Evolutionary conservation across 2,329 filamentous ascomycete species (phyloP), one percentile per base, ranked within the genome.

Genomic region (Dactylellina cionopaga): DNA sequence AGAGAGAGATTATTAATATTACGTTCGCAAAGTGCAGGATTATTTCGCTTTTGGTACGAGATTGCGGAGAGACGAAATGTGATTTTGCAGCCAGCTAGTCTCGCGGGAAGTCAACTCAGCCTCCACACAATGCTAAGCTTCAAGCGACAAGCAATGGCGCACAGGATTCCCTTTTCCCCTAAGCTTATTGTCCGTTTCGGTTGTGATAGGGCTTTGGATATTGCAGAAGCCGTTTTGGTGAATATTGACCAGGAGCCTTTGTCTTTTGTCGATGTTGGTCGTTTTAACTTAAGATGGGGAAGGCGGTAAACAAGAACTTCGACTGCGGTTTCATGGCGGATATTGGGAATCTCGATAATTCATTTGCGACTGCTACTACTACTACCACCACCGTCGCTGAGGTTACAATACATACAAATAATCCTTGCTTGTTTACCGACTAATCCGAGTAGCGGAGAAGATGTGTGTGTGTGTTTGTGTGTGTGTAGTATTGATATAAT

Each of bases 141-240:
- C 59, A 72, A 65, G 59, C 68, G 68, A 72, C n/a, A n/a, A 63
- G 59, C 43, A 29, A 72, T 72, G 59, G 68, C 64, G 64, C 49
- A 70, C 64, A 39, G 46, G 27, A 29, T 44, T 35, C 19, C 44
- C 52, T 41, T 47, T 33, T 31, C n/a, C n/a, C n/a, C n/a, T n/a
- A n/a, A n/a, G n/a, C n/a, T n/a, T n/a, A n/a, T 51, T 49, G 13
- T 29, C 25, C 41, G 22, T n/a, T 52, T 13, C 5, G 13, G 44
- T 43, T 62, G 17, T 19, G 31, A 15, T n/a, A 27, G 47, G 29
- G 13, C 10, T 37, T 39, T 37, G 24, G 15, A 54, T 37, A 19
- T 41, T 33, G 27, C 31, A 7, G 41, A 35, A 41, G 55, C 19
- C 13, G 46, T 51, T 51, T 51, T 25, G 25, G 24, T 51, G n/a